Conservation (phyloP, 305 asterid genomes). For the Plantago lanceolata region DNA sequence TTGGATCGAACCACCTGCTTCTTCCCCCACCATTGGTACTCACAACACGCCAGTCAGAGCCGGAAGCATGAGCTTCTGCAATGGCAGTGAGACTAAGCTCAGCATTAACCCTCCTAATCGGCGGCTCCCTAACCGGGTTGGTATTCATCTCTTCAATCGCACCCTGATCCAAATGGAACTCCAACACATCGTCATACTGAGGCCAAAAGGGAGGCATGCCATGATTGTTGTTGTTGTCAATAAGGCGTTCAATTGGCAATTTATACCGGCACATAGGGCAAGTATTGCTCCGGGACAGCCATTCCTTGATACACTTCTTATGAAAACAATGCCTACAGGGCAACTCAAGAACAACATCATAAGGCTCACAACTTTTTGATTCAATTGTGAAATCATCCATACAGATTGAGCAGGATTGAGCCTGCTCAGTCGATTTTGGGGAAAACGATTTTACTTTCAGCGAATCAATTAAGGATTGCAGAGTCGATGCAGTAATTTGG, state of each 20-base stretch:
- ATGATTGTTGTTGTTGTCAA: neutral
- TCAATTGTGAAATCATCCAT: slow-evolving; percentile 43
- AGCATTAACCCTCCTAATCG: slow-evolving; percentile 10
- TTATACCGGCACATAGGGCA: slow-evolving; percentile 57
- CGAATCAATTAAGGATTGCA: neutral
- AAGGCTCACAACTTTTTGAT: neutral
- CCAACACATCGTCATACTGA: neutral
- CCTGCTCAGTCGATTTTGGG: neutral
- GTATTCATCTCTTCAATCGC: slow-evolving; percentile 18
- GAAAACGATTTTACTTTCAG: neutral
- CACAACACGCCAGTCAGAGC: slow-evolving; percentile 20
- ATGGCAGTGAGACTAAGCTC: slow-evolving; percentile 19
- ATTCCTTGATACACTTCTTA: slow-evolving; percentile 44
- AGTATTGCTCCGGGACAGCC: slow-evolving; percentile 49
- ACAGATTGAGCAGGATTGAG: slow-evolving; percentile 20
- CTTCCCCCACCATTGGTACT: slow-evolving; percentile 17
- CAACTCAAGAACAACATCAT: slow-evolving; percentile 28
- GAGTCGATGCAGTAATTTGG: neutral
- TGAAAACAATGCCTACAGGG: slow-evolving; percentile 54
- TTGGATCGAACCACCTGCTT: slow-evolving; percentile 28
- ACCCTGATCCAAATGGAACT: slow-evolving; percentile 6
- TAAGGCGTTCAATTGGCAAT: slow-evolving; percentile 32
- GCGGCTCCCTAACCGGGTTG: slow-evolving; percentile 19
- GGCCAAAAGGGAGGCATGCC: neutral
- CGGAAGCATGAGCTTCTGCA: slow-evolving; percentile 20